Base-by-base conservation (phyloP, 768 basidiomycete genomes). In the Boletus fagicola region DNA sequence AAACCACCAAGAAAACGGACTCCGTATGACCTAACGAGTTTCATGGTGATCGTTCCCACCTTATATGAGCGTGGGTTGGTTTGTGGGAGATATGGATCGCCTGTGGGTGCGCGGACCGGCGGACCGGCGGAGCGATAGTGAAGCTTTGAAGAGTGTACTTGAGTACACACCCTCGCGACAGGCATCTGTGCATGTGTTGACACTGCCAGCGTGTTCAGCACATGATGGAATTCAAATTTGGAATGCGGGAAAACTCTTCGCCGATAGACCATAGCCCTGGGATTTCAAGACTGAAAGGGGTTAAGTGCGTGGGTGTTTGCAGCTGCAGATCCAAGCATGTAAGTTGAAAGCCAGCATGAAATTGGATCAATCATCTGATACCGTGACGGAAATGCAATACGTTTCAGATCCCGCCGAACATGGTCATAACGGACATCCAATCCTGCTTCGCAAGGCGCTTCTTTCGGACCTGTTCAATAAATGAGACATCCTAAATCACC, bases 31-130 rank as follows among this genome's bases (percentile, higher is more conserved):
- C 24, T 11, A 16, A 15, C 35, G 20, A 7, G 28, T 54, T 35
- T n/a, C 53, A 39, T 39, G 16, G 22, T 18, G 16, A 22, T 9
- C 15, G 8, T 4, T 36, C 31, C 44, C 15, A 16, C 15, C 46
- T 56, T 59, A 58, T 50, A 46, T n/a, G 35, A 18, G 28, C 24
- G 45, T 35, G 56, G 16, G 39, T 38, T 12, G 20, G n/a, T 38
- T 38, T 48, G 54, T 20, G 39, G 53, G 39, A 36, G 33, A 2
- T 5, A 8, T 20, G 9, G 2, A 10, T 40, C n/a, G 57, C 48
- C 20, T 28, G 30, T 30, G 48, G 18, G n/a, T 16, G 15, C 4
- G 30, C 36, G 58, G 58, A 22, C 58, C 58, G 56, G 24, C 36
- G 54, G 56, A 10, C 54, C 44, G 56, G 26, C 18, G 35, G 10